Evolutionary conservation across 2,329 filamentous ascomycete species (phyloP), one percentile per base, ranked within the genome.

Genomic region (Nothophoma quercina): DNA sequence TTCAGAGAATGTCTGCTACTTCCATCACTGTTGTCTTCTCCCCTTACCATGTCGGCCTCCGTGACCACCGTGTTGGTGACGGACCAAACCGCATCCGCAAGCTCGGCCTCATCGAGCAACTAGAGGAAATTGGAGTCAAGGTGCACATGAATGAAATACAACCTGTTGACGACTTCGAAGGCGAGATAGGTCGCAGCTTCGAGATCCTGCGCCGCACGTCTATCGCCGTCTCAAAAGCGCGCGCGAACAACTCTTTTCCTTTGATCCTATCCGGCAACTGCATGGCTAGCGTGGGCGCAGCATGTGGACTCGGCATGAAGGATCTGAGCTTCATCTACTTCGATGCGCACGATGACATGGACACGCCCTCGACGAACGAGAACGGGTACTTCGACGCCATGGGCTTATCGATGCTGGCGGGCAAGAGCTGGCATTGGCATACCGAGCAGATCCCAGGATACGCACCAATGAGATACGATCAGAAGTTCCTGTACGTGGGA

Each of bases 321-420:
- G 60, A 67, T 12, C 59, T 75, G 2, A 60, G 60, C 0, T 76
- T 72, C 30, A 60, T 78, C 9, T 79, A 75, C 64, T 77, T 79
- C 40, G 77, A 79, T 38, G 77, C 76, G 2, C 77, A 79, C 36
- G 75, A 78, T 42, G 76, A 79, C 47, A 69, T 76, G 39, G 70
- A 75, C 35, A 72, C 68, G 0, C 73, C 74, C 0, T 67, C 69
- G 18, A 71, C 70, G 21, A 65, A 73, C 5, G 56, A 63, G 9
- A 75, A 71, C 41, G 75, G 73, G 1, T 76, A 76, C 30, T 62
- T 77, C 5, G 75, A 76, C 46, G 69, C 68, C 0, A 74, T 75
- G 70, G 72, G 63, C 0, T 51, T 74, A 4, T 71, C 72, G 2
- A 76, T 76, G 73, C 50, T 76, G 34, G 65, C 67, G 2, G 73